phyloP scores from a whole-genome alignment of 2,329 filamentous ascomycete genomes.

The Fusarium sp. region DNA sequence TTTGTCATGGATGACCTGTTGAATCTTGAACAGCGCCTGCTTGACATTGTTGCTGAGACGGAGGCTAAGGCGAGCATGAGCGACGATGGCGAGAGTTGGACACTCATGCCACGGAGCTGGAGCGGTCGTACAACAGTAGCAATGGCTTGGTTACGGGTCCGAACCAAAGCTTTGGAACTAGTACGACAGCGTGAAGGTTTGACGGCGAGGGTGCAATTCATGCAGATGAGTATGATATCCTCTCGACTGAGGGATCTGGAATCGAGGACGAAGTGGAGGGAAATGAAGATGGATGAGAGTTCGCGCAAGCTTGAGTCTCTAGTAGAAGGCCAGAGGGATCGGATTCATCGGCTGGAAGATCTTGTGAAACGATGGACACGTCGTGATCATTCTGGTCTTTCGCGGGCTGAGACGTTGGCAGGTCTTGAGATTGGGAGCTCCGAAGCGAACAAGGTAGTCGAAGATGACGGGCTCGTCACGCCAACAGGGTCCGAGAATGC shows the following conservation, averaged over 20 bases:
- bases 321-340: slow-evolving; percentile 43
- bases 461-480: slow-evolving; percentile 17
- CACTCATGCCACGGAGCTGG: slow-evolving; percentile 53
- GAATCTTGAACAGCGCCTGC: slow-evolving; percentile 56
- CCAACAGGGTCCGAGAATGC: slow-evolving; percentile 1
- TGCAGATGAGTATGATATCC: slow-evolving; percentile 61
- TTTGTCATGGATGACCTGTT: slow-evolving; percentile 61
- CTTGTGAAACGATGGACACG: slow-evolving; percentile 29
- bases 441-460: slow-evolving; percentile 9
- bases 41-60: slow-evolving; percentile 58
- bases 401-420: slow-evolving; percentile 24
- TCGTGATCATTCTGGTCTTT: slow-evolving; percentile 21
- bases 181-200: slow-evolving; percentile 59
- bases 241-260: slow-evolving; percentile 55
- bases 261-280: slow-evolving; percentile 46
- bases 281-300: slow-evolving; percentile 46
- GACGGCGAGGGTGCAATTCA: slow-evolving; percentile 59
- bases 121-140: slow-evolving; percentile 53
- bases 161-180: slow-evolving; percentile 58
- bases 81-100: slow-evolving; percentile 49
- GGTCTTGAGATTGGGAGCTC: slow-evolving; percentile 18
- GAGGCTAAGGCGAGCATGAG: slow-evolving; percentile 48
- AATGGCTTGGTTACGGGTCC: slow-evolving; percentile 58
- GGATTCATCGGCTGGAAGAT: slow-evolving; percentile 38
- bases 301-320: slow-evolving; percentile 40